phyloP scores from a whole-genome alignment of 805 yeast genomes.

The Torulaspora maleeae region DNA sequence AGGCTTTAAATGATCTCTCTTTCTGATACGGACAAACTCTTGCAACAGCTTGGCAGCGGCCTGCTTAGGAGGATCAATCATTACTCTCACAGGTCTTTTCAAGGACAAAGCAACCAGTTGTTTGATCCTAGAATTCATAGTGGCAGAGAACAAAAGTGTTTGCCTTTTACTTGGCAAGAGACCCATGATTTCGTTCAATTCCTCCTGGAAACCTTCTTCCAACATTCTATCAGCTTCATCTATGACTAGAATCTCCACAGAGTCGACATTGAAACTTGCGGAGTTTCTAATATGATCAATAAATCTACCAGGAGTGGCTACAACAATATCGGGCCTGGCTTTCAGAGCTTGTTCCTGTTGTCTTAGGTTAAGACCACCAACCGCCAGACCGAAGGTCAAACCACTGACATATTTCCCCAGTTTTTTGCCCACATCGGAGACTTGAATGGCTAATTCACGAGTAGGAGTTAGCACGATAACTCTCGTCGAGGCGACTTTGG shows the following conservation, averaged over 20 bases:
- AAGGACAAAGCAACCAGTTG: conserved; percentile 82
- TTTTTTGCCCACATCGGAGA: conserved; percentile 85
- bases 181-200: conserved; percentile 82
- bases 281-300: conserved; percentile 96
- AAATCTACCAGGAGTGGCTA: conserved; percentile 98
- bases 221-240: conserved; percentile 99
- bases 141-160: conserved; percentile 91
- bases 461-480: conserved; percentile 92
- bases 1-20: conserved; percentile 78
- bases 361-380: conserved; percentile 93
- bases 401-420: conserved; percentile 72
- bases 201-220: conserved; percentile 97
- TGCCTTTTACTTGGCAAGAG: conserved; percentile 89
- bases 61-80: conserved; percentile 95
- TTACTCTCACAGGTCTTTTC: conserved; percentile 84
- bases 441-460: conserved; percentile 96
- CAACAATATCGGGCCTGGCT: conserved; percentile 88
- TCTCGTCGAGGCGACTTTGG: conserved; percentile 79
- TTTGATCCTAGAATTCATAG: conserved; percentile 92
- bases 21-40: conserved; percentile 91
- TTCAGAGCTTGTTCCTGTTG: conserved; percentile 94
- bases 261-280: conserved; percentile 84
- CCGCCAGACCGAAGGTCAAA: conserved; percentile 87
- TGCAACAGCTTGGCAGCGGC: conserved; percentile 88
- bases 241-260: conserved; percentile 84